phyloP scores from a whole-genome alignment of 805 yeast genomes.

The Huiozyma naganishii region DNA sequence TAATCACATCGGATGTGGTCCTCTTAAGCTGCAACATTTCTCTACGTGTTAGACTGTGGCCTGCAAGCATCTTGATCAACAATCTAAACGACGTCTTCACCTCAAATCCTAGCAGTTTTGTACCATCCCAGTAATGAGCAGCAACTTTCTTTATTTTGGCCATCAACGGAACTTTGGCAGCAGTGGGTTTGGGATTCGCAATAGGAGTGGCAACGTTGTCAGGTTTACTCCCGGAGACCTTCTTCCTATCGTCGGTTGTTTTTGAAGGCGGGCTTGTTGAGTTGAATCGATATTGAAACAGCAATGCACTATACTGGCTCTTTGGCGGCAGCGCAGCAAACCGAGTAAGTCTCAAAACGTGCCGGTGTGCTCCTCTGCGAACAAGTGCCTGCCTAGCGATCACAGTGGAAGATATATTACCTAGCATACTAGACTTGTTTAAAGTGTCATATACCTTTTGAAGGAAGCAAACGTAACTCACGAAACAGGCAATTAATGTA shows the following conservation, averaged over 20 bases:
- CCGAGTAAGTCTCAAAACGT: too few relatives aligned
- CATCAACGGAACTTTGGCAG: slow-evolving; percentile 37
- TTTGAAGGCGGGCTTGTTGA: not conserved
- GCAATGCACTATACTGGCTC: too few relatives aligned
- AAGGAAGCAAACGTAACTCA: too few relatives aligned
- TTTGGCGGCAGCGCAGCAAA: too few relatives aligned
- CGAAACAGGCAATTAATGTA: too few relatives aligned
- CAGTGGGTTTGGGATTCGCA: too few relatives aligned
- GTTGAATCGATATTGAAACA: not conserved
- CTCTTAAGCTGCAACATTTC: slow-evolving; percentile 81
- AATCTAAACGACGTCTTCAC: slow-evolving; percentile 74
- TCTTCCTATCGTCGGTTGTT: not conserved
- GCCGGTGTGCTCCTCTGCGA: too few relatives aligned
- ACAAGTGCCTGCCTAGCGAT: too few relatives aligned
- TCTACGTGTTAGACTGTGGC: slow-evolving; percentile 84
- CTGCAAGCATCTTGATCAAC: slow-evolving; percentile 71
- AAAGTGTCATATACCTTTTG: too few relatives aligned
- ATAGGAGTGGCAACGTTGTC: too few relatives aligned
- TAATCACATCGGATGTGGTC: slow-evolving; percentile 73
- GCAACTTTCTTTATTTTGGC: slow-evolving; percentile 80
- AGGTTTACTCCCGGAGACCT: not conserved
- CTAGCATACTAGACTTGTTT: too few relatives aligned
- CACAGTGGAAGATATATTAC: too few relatives aligned
- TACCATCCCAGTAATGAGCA: slow-evolving; percentile 91
- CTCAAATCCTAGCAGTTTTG: slow-evolving; percentile 86